A percentile compares a stretch with the other conserved stretches of the same genome.
phyloP scores from a whole-genome alignment of 164 flowering plant species.

The Kalanchoe fedtschenkoi region DNA sequence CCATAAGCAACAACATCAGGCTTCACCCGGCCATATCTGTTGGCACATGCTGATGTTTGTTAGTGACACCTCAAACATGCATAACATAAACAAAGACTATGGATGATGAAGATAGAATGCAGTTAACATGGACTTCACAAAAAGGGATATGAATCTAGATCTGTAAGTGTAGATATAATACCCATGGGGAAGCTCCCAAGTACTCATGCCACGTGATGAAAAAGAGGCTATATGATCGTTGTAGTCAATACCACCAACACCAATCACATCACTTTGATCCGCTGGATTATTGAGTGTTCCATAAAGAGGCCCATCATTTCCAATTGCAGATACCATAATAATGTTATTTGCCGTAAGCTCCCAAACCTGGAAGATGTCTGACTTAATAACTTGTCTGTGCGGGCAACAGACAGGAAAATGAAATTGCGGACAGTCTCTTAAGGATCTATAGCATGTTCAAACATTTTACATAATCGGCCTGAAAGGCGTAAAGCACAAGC shows the following conservation, averaged over 20 bases:
- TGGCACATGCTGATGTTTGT: neutral
- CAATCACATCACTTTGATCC: constrained; percentile 98
- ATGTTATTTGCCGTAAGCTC: constrained; percentile 94
- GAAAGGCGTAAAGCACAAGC: too few species aligned
- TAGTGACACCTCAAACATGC: neutral
- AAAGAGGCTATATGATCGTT: constrained; percentile 92
- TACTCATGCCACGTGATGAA: constrained; percentile 99
- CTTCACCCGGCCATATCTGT: constrained; percentile 90
- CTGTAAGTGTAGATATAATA: constrained; percentile 17
- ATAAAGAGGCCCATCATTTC: constrained; percentile 99
- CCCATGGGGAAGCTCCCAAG: constrained; percentile 99
- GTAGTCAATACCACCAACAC: constrained; percentile 99
- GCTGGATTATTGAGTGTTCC: constrained; percentile 99
- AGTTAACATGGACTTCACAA: neutral
- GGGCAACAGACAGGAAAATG: neutral
- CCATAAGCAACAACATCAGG: constrained; percentile 99
- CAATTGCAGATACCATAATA: constrained; percentile 98
- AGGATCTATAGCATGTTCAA: neutral
- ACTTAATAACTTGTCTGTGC: neutral
- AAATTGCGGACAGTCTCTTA: neutral
- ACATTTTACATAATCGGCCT: too few species aligned
- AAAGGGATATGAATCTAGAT: neutral
- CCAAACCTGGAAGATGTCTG: constrained; percentile 55
- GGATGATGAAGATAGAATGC: neutral
- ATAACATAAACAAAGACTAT: neutral